Percentiles rank a stretch among this genome's conserved stretches.
Evolutionary conservation across 257 asterid genomes (phyloP).

Genomic region (Plantago ovata): DNA sequence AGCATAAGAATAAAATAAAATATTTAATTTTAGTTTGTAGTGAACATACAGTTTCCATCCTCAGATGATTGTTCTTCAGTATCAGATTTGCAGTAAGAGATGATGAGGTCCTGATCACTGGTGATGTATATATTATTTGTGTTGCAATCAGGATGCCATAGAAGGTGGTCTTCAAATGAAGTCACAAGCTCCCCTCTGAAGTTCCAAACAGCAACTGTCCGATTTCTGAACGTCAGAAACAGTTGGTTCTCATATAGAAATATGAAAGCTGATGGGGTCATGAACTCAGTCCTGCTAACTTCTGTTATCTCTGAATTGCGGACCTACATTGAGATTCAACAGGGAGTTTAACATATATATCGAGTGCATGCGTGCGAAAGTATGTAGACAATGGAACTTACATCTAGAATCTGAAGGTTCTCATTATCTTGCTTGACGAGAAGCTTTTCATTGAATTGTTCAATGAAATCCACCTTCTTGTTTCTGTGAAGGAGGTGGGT

Average conservation of each 20-base stretch:
- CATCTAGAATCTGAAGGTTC: constrained; percentile 87
- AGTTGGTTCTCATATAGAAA: constrained; percentile 79
- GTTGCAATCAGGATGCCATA: constrained; percentile 88
- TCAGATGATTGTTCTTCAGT: constrained; percentile 46
- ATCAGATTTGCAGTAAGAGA: constrained; percentile 81
- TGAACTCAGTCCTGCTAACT: constrained; percentile 73
- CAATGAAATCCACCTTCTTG: constrained; percentile 84
- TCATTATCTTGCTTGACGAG: constrained; percentile 87
- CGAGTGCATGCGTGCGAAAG: not conserved
- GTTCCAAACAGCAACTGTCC: constrained; percentile 87
- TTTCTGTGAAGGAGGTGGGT: constrained; percentile 71
- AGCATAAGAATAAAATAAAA: not conserved
- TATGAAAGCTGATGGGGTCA: constrained; percentile 89
- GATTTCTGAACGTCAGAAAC: constrained; percentile 77
- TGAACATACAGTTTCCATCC: constrained; percentile 57
- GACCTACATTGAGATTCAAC: constrained; percentile 37
- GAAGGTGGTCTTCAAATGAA: constrained; percentile 79
- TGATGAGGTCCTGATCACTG: constrained; percentile 79
- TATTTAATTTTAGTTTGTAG: not conserved
- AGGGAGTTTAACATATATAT: too few species aligned
- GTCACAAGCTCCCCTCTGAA: constrained; percentile 90
- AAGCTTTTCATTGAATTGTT: constrained; percentile 83
- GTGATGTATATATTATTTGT: constrained; percentile 74
- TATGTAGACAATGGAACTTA: constrained; percentile 35
- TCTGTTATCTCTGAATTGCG: constrained; percentile 70